A percentile compares a stretch with the other conserved stretches of the same genome.
These are phyloP conservation scores for Globomyces pollinis-pini DNA, from an alignment of 192 early-diverging fungal species.

Conservation along the genomic window DNA sequence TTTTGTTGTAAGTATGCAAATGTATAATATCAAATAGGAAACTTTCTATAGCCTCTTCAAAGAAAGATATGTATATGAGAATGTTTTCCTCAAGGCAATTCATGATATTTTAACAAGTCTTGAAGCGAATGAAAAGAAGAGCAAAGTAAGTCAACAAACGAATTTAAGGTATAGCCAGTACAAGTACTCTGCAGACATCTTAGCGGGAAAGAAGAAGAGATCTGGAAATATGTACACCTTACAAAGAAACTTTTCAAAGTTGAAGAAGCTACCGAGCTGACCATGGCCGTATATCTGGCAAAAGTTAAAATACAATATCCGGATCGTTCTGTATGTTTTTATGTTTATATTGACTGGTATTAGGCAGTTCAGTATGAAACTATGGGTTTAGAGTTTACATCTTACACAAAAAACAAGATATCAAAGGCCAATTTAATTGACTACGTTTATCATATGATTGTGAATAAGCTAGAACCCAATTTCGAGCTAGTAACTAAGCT, in stretches of 20 bases:
- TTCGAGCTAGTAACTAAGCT: not conserved
- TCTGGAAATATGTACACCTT: constrained; percentile 45
- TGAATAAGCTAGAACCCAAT: constrained; percentile 36
- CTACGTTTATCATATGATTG: constrained; percentile 41
- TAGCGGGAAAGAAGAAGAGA: constrained; percentile 31
- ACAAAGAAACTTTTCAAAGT: constrained; percentile 26
- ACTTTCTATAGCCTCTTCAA: constrained; percentile 38
- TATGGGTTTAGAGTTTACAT: constrained; percentile 43
- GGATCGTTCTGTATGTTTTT: constrained; percentile 27
- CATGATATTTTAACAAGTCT: constrained; percentile 43
- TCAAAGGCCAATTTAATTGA: constrained; percentile 30
- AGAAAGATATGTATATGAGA: constrained; percentile 32
- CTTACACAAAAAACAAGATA: constrained; percentile 43
- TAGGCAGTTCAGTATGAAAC: constrained; percentile 43
- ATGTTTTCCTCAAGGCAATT: constrained; percentile 32
- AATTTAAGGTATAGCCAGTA: constrained; percentile 13
- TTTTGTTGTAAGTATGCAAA: not conserved
- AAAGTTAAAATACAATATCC: constrained; percentile 36
- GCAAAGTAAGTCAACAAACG: not conserved
- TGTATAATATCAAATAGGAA: constrained; percentile 22
- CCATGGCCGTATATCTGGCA: constrained; percentile 21
- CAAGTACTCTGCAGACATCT: constrained; percentile 32
- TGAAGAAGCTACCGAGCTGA: constrained; percentile 8
- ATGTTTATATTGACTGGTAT: not conserved
- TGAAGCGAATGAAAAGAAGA: constrained; percentile 1